Base-by-base conservation (phyloP, 495 filamentous ascomycete genomes). In the Cenococcum geophilum region DNA sequence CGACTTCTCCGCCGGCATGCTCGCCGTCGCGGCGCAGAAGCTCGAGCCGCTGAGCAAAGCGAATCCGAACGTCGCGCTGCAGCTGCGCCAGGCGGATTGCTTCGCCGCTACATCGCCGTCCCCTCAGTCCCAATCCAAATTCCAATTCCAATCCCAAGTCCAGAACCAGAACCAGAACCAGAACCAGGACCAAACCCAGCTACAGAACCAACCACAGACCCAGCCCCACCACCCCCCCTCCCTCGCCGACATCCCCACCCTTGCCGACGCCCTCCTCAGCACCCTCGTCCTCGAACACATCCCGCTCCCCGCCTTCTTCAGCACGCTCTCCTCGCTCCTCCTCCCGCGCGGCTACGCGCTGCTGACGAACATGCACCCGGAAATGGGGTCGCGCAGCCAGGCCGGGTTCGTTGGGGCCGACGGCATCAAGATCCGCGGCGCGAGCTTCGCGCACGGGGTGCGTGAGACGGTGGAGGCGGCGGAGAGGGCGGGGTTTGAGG, bases 261-360 rank as follows among this genome's bases (percentile, higher is more conserved):
- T 77, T n/a, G n/a, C 73, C 21, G 76, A 75, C 21, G 82, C 76
- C 1, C 68, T 84, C 14, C 77, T 88, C 37, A 83, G 78, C 6
- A 91, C 87, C 1, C 77, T 91, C 5, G 86, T 89, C 0, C 57
- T 88, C 10, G 87, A 91, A 69, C 87, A 89, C 66, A 73, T 89
- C 20, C 82, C 85, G 0, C 69, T 86, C 1, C 43, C 67, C 10
- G 63, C 45, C 12, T 89, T 86, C 72, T 91, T 89, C 69, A 56
- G 62, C 22, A 76, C 76, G 1, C 76, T 81, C 0, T 65, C 76
- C 11, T 61, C 66, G 20, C 71, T 87, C 16, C 69, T 87, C 53
- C 70, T 55, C 23, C 65, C 74, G 0, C 82, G 81, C 0, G 83
- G 80, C 5, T 75, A 80, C 62, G 66, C 86, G 6, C 73, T 88